Percentiles rank a stretch among this genome's conserved stretches.
These are phyloP conservation scores for Apiospora koreana DNA, from an alignment of 2,329 filamentous ascomycete genomes.

Conservation along the genomic window DNA sequence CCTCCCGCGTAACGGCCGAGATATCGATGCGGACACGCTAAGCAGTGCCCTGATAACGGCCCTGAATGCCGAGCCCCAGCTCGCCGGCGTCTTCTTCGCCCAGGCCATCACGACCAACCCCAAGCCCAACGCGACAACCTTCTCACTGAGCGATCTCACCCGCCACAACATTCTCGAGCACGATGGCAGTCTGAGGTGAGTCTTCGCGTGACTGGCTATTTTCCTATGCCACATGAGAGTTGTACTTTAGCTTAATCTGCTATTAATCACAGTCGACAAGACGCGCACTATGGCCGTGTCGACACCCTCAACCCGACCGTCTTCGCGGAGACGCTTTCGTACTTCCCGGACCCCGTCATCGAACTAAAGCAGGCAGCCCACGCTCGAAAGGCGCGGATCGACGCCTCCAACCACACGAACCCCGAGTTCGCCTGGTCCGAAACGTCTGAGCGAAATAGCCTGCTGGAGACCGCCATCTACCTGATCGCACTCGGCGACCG, in stretches of 20 bases:
- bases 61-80: conserved; percentile 17
- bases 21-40: conserved; percentile 19
- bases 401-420: conserved; percentile 23
- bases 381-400: conserved; percentile 19
- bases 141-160: conserved; percentile 20
- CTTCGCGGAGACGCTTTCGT: conserved; percentile 22
- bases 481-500: conserved; percentile 9
- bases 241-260: no score
- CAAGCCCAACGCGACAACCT: conserved; percentile 19
- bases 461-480: conserved; percentile 11
- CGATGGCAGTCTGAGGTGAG: conserved; percentile 24
- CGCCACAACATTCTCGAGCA: conserved; percentile 25
- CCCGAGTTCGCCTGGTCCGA: conserved; percentile 16
- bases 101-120: conserved; percentile 20
- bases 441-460: neutral
- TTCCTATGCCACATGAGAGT: neutral
- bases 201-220: neutral
- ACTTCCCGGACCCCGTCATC: conserved; percentile 22
- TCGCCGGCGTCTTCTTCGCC: conserved; percentile 14
- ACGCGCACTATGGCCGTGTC: conserved; percentile 19
- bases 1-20: conserved; percentile 21
- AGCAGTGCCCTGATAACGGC: conserved; percentile 15
- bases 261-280: conserved; percentile 16
- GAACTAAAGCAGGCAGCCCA: conserved; percentile 21
- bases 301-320: conserved; percentile 21